These are phyloP conservation scores for Neurospora sp. DNA, from an alignment of 495 filamentous ascomycete species.

Conservation along the genomic window DNA sequence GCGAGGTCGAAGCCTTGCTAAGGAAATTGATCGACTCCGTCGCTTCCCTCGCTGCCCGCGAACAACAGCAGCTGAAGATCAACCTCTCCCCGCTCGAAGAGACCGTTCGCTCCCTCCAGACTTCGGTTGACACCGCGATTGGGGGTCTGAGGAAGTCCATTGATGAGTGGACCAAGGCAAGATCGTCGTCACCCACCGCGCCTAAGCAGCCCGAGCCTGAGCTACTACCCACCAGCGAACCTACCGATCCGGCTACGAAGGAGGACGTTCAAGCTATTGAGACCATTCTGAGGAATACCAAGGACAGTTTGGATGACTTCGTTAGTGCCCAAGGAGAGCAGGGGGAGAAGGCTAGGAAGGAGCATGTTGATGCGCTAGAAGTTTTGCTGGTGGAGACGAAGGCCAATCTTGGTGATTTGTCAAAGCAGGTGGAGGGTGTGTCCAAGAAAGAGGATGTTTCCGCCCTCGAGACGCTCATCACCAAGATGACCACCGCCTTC, in stretches of 20 bases:
- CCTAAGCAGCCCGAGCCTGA: conserved; percentile 4
- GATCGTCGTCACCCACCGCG: background rate
- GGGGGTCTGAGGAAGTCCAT: background rate
- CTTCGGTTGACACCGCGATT: background rate
- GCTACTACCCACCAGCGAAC: conserved; percentile 14
- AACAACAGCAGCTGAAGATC: conserved; percentile 1
- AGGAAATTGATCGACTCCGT: conserved; percentile 29
- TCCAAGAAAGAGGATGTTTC: conserved; percentile 69
- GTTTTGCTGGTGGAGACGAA: conserved; percentile 58
- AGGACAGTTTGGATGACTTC: conserved; percentile 70
- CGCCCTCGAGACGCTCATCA: conserved; percentile 62
- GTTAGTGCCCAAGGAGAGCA: conserved; percentile 27
- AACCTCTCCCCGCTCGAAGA: background rate
- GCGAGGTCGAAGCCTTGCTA: conserved; percentile 23
- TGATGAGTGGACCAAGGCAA: background rate
- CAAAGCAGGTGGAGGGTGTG: conserved; percentile 47
- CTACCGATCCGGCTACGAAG: conserved; percentile 39
- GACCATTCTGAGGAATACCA: conserved; percentile 74
- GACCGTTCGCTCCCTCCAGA: background rate
- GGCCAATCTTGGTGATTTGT: conserved; percentile 52
- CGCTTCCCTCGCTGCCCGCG: conserved; percentile 15
- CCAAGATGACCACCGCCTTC: conserved; percentile 60
- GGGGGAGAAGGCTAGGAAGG: conserved; percentile 49
- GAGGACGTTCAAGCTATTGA: conserved; percentile 86
- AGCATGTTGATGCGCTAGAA: conserved; percentile 68